Base-by-base conservation (phyloP, 768 basidiomycete species). In the Agrocybe pediades region DNA sequence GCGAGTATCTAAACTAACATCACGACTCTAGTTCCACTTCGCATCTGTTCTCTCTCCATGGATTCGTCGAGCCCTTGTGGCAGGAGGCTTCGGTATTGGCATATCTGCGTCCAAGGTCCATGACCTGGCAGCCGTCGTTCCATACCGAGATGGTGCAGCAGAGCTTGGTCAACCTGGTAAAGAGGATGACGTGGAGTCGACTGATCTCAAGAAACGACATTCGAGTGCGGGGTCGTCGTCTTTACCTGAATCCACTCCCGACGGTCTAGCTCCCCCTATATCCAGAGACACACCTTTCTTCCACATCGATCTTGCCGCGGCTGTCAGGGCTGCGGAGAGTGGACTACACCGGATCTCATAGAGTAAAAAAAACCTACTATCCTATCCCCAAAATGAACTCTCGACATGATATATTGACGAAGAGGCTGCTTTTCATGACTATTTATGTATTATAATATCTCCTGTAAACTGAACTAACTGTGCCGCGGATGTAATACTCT, bases 1-100 rank as follows among this genome's bases (percentile, higher is more conserved):
- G 41, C 20, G 17, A 11, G 20, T 46, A 36, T 41, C 50, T 16
- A 9, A 29, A 25, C 43, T 30, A 24, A 52, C 30, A 40, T 54
- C 9, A 13, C 17, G 39, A 26, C 27, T 20, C 9, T 67, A 93
- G 82, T 98, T 97, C 80, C 96, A 98, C 74, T 99, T 99, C 67
- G 88, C 92, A 4, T 85, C 90, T 29, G 78, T 98, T 29, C 83
- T 95, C 50, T 94, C 92, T 1, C 94, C 94, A 0, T 99, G 95
- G 96, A 91, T 93, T 54, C 84, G 89, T 50, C 88, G 95, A 46
- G 91, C 92, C 4, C 79, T 95, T 27, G 73, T 93, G 43, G 92
- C 95, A 3, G 95, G 89, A 54, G 93, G 93, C 2, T 98, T 98
- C 66, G 96, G 96, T 7, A 78, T 78, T 17, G 90, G 92, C n/a